Conservation (phyloP, 768 basidiomycete genomes). For the Hericium rajendrae region DNA sequence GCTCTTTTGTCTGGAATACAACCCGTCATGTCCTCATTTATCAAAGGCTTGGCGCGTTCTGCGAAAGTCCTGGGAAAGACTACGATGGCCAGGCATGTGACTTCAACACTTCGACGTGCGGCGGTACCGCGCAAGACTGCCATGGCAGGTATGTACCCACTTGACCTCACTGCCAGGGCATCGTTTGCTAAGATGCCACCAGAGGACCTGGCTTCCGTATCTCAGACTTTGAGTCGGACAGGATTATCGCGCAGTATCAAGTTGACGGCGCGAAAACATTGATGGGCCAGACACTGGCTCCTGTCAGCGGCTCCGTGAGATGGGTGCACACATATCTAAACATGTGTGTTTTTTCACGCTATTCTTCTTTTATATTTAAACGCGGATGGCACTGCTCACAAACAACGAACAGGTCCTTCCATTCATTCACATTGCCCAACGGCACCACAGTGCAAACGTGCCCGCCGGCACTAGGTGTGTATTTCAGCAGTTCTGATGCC, state of each 20-base stretch:
- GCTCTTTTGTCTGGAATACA: neutral
- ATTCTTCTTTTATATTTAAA: neutral
- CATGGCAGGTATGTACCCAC: slow-evolving; percentile 47
- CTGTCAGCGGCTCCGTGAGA: slow-evolving; percentile 51
- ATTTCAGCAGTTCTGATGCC: neutral
- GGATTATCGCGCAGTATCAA: slow-evolving; percentile 60
- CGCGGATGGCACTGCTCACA: neutral
- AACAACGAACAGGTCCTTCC: slow-evolving; percentile 38
- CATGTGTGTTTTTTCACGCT: slow-evolving; percentile 40
- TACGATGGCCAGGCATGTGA: slow-evolving; percentile 63
- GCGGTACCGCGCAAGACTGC: slow-evolving; percentile 55
- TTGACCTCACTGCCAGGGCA: neutral
- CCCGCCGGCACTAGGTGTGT: slow-evolving; percentile 66
- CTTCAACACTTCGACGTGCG: slow-evolving; percentile 66
- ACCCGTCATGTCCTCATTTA: neutral
- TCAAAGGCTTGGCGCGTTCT: slow-evolving; percentile 57
- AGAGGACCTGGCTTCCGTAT: slow-evolving; percentile 70
- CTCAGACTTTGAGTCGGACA: slow-evolving; percentile 70
- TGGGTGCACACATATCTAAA: slow-evolving; percentile 63
- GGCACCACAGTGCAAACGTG: slow-evolving; percentile 64
- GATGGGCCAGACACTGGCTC: slow-evolving; percentile 38
- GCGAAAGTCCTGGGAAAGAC: slow-evolving; percentile 62
- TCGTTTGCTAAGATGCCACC: neutral
- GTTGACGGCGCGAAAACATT: slow-evolving; percentile 58
- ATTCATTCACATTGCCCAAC: slow-evolving; percentile 54